Conservation (phyloP, 2,329 filamentous ascomycete species). For the Endocalyx cinctus region DNA sequence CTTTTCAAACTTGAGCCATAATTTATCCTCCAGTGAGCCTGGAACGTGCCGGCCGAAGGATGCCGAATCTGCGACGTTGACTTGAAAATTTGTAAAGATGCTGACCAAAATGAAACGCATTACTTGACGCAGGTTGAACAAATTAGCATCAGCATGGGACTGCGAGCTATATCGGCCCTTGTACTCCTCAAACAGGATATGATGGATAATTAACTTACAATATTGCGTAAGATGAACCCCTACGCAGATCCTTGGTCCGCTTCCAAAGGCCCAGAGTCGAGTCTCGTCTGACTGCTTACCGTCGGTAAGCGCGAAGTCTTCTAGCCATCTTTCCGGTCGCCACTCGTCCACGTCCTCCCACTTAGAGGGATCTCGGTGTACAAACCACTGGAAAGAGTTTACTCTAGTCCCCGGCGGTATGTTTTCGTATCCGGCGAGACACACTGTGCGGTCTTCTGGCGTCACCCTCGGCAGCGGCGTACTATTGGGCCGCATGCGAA, state of each 20-base stretch:
- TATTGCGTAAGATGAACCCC: constrained; percentile 4
- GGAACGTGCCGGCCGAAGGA: no score
- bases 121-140: no score
- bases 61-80: no score
- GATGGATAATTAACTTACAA: no score
- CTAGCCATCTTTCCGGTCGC: constrained; percentile 6
- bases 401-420: constrained; percentile 4
- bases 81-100: no score
- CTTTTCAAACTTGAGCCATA: no score
- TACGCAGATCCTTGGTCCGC: constrained; percentile 3
- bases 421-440: constrained; percentile 1
- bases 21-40: no score
- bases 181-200: no score
- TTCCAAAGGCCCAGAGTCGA: constrained; percentile 4
- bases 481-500: constrained; percentile 8
- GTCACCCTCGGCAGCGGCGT: constrained; percentile 8
- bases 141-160: no score
- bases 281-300: background rate
- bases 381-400: constrained; percentile 9
- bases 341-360: constrained; percentile 4
- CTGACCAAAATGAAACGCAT: no score
- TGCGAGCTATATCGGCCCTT: no score
- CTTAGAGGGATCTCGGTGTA: constrained; percentile 6
- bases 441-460: background rate
- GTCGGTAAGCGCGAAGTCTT: no score